A percentile compares a stretch with the other conserved stretches of the same genome.
phyloP scores from a whole-genome alignment of 139 green algal species.

The Micromonas pusilla region DNA sequence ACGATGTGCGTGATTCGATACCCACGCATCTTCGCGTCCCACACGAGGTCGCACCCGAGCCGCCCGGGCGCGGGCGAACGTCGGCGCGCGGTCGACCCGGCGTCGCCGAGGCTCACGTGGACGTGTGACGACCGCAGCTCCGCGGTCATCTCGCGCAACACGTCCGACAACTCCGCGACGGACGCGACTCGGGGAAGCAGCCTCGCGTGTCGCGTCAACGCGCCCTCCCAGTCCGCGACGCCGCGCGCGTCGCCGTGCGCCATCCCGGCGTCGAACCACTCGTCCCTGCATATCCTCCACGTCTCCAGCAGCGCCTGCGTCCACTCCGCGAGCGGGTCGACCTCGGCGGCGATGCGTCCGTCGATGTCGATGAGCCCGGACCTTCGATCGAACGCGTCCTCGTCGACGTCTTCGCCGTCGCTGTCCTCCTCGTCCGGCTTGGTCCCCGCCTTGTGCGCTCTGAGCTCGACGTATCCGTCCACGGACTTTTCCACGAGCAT shows the following conservation, averaged over 20 bases:
- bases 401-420: conserved; percentile 15
- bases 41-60: conserved; percentile 17
- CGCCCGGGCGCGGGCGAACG: neutral
- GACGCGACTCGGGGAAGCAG: neutral
- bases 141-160: conserved; percentile 4
- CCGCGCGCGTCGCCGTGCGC: neutral
- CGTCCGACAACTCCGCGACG: neutral
- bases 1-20: conserved; percentile 13
- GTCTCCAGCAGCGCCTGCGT: conserved; percentile 14
- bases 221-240: conserved; percentile 1
- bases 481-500: neutral
- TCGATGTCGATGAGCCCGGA: conserved; percentile 2
- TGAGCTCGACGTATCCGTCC: conserved; percentile 5
- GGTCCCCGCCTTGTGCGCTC: conserved; percentile 1
- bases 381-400: neutral
- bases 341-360: neutral
- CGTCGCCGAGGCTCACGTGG: neutral
- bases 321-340: conserved; percentile 14
- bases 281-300: conserved; percentile 9
- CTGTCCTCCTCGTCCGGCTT: conserved; percentile 8
- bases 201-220: neutral
- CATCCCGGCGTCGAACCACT: neutral
- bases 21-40: conserved; percentile 9
- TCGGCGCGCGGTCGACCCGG: neutral
- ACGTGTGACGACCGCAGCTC: conserved; percentile 14